Conservation (phyloP, 345 rosid species). For the Brassica rapa region DNA sequence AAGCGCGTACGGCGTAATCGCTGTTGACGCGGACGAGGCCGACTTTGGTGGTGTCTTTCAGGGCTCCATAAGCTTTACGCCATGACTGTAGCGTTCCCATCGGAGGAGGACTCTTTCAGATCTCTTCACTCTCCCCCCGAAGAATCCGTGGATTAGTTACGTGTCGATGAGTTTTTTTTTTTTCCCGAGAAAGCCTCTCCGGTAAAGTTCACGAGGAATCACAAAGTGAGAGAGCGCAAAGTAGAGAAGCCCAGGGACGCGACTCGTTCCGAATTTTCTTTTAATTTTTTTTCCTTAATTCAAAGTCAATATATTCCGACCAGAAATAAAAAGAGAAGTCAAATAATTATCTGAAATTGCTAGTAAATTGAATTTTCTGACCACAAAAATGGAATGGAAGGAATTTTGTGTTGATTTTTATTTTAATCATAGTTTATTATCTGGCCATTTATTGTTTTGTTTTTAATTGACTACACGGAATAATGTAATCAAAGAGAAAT, state of each 20-base stretch:
- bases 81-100: conserved; percentile 98
- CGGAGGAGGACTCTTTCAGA: conserved; percentile 43
- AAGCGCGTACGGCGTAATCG: conserved; percentile 75
- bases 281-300: neutral
- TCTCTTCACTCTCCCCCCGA: conserved; percentile 29
- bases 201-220: conserved; percentile 26
- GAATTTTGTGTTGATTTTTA: neutral
- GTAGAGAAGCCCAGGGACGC: conserved; percentile 2
- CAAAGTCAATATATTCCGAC: neutral
- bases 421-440: neutral
- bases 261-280: conserved; percentile 20
- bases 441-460: neutral
- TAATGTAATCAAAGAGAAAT: neutral
- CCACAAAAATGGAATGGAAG: neutral
- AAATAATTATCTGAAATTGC: neutral
- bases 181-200: conserved; percentile 4
- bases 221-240: conserved; percentile 12
- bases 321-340: neutral
- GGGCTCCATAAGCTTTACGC: conserved; percentile 94
- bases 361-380: neutral
- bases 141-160: conserved; percentile 11
- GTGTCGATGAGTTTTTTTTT: neutral
- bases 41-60: conserved; percentile 98
- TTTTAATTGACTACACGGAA: neutral
- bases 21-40: conserved; percentile 99